Conservation (phyloP, 2,329 filamentous ascomycete species). For the Scolecobasidium constrictum region DNA sequence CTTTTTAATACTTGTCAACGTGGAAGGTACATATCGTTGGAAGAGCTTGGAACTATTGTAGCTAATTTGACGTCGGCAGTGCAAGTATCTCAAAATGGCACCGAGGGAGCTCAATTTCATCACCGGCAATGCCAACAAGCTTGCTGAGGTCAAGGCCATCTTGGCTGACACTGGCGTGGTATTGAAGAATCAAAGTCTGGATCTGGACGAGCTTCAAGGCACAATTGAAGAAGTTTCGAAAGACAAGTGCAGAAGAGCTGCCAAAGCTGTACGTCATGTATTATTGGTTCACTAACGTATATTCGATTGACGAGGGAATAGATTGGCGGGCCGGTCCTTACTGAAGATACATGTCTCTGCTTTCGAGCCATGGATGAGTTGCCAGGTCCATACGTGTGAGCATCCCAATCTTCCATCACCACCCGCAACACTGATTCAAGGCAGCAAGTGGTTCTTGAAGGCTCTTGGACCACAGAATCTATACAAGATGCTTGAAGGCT, state of each 20-base stretch:
- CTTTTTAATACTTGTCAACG: too few species aligned
- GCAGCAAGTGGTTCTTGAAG: constrained; percentile 87
- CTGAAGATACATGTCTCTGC: constrained; percentile 91
- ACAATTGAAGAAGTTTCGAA: constrained; percentile 81
- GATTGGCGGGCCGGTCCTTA: constrained; percentile 78
- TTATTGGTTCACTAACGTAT: neutral
- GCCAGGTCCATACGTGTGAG: constrained; percentile 90
- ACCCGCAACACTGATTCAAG: neutral
- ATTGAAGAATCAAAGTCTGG: constrained; percentile 62
- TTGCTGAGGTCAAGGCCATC: constrained; percentile 80
- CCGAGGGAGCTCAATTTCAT: constrained; percentile 72
- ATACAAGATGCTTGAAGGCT: constrained; percentile 81
- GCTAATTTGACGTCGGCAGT: too few species aligned
- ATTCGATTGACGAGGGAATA: constrained; percentile 24
- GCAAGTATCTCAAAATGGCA: constrained; percentile 25
- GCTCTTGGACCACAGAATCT: constrained; percentile 73
- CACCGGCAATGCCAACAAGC: constrained; percentile 91
- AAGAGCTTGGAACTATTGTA: too few species aligned
- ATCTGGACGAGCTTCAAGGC: constrained; percentile 85
- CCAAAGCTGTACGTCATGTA: constrained; percentile 51
- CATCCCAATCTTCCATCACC: constrained; percentile 12
- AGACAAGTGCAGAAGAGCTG: constrained; percentile 78
- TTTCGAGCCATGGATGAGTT: constrained; percentile 86
- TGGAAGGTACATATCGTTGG: too few species aligned
- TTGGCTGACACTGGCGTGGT: constrained; percentile 60